Base-by-base conservation (phyloP, 257 asterid species). In the Rehmannia glutinosa region DNA sequence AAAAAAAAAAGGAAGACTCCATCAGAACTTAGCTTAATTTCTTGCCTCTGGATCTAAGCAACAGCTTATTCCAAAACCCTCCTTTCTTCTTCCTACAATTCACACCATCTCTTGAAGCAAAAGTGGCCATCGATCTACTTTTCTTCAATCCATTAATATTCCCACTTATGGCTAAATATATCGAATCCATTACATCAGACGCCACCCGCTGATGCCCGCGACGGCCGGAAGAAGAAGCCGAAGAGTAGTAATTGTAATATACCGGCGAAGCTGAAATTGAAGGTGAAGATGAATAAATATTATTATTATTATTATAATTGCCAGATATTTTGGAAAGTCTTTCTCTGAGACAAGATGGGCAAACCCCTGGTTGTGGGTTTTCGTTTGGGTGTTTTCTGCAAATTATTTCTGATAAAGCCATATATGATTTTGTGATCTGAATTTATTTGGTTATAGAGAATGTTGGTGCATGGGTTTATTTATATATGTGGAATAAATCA, bases 31-130 rank as follows among this genome's bases (percentile, higher is more conserved):
- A 32, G n/a, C 1, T 3, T n/a, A 76, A 35, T 41, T 76, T 73
- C 66, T 64, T 80, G 39, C 62, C 57, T 20, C 51, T 57, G 0
- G 83, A 83, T n/a, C 76, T 30, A 9, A 73, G 66, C 60, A 84
- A 42, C 60, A 83, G 47, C 66, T 77, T 82, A 60, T 85, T 77
- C 96, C 94, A 88, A 73, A 88, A 88, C 51, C 96, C 88, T 56
- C 77, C 70, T 65, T 76, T 86, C 78, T 84, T 88, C 77, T 76
- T 79, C 41, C 50, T 63, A 5, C 8, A 4, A 32, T 54, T 66
- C 10, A 23, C 64, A 20, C 36, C 51, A 30, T 73, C 71, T 46
- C 81, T 78, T 0, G 80, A 53, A 3, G 78, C 87, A 74, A 70
- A 80, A 50, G n/a, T n/a, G n/a, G 81, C 86, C 47, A 84, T 77